Base-by-base conservation (phyloP, 345 rosid genomes). In the Lepidium africanum region DNA sequence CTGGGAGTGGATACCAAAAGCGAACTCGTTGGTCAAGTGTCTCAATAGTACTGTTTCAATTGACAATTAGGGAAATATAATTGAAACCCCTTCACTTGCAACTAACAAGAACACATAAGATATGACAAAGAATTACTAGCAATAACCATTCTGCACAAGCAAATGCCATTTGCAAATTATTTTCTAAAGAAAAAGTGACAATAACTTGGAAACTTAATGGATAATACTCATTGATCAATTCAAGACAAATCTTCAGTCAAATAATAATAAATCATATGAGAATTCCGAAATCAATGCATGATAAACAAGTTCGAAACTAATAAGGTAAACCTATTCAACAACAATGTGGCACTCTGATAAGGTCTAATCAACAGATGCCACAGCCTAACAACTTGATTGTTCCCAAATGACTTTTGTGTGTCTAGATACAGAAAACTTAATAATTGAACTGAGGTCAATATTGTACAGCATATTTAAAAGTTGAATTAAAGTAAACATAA, bases 1-100 rank as follows among this genome's bases (percentile, higher is more conserved):
- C 99, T 95, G 81, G 16, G 69, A 19, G 81, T 38, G 41, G 4
- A 37, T 33, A 62, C 63, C 42, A 72, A 27, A 50, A 19, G 52
- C 48, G 30, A 41, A 53, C 50, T 55, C 19, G 9, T 59, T 63
- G 14, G 40, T 64, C 59, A 78, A 25, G 23, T 11, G 23, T 32
- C 39, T 46, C 25, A 40, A 46, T 38, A 32, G 39, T 35, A 35
- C 55, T 27, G 12, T 13, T 42, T 7, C 51, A 45, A 43, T 17
- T 27, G 36, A 54, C 52, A 38, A 49, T 47, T 55, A 25, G 27
- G 47, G 57, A 55, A 56, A 52, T 47, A 49, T 43, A 53, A 45
- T 40, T 9, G 65, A 13, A 71, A 42, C 69, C 14, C 40, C 59
- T 70, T 45, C 0, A 70, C n/a, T 14, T 45, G 15, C 16, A 10